phyloP scores from a whole-genome alignment of 306 rosid genomes.

The Cyclanthera cordifolia region DNA sequence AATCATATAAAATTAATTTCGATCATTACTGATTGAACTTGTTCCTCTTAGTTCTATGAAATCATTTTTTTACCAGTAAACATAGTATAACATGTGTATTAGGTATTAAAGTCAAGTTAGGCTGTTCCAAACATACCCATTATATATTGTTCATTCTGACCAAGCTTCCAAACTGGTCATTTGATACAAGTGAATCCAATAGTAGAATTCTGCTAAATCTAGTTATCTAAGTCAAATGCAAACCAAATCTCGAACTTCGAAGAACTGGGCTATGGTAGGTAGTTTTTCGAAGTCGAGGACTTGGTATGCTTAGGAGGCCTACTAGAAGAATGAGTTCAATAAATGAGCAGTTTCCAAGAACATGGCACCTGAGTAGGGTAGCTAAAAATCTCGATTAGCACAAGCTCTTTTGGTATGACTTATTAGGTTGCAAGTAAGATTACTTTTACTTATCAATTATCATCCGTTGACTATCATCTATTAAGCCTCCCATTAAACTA shows the following conservation, averaged over 20 bases:
- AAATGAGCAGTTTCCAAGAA: background rate
- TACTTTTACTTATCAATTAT: background rate
- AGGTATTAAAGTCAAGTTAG: too few relatives aligned
- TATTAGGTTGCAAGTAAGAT: background rate
- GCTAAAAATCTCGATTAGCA: background rate
- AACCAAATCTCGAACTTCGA: background rate
- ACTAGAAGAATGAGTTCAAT: background rate
- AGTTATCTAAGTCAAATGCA: background rate
- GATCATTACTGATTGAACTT: too few relatives aligned
- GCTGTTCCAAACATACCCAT: too few relatives aligned
- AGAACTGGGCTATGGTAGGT: background rate
- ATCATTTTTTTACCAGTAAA: too few relatives aligned
- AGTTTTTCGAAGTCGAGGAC: background rate
- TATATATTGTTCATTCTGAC: background rate
- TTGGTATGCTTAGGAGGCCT: background rate
- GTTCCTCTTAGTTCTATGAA: too few relatives aligned
- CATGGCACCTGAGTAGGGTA: background rate
- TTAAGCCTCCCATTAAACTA: background rate
- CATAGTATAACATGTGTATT: background rate
- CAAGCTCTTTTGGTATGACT: background rate
- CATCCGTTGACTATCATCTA: background rate
- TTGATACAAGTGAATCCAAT: background rate
- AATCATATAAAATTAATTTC: too few relatives aligned
- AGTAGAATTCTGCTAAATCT: background rate
- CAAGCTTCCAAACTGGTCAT: background rate